Conservation (phyloP, 2,329 filamentous ascomycete species). For the Zasmidium cellare region DNA sequence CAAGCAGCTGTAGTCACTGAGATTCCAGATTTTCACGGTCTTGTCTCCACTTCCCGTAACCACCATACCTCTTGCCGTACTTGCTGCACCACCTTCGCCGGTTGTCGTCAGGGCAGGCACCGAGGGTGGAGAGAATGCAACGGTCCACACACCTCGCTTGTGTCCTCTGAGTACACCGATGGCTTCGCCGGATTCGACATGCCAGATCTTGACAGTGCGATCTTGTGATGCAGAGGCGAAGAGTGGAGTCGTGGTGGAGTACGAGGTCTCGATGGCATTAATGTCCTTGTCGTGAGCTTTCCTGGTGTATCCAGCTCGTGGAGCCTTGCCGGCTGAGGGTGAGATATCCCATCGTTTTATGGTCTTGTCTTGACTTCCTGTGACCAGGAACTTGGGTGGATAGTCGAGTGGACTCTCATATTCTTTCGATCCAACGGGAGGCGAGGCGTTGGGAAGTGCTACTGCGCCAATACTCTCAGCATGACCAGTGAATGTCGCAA, state of each 20-base stretch:
- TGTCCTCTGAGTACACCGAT: conserved; percentile 90
- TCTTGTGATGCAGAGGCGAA: conserved; percentile 98
- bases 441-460: conserved; percentile 70
- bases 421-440: conserved; percentile 68
- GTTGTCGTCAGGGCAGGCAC: conserved; percentile 73
- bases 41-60: conserved; percentile 94
- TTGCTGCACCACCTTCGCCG: conserved; percentile 61
- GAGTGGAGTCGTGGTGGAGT: conserved; percentile 67
- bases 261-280: conserved; percentile 77
- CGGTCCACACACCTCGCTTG: conserved; percentile 92
- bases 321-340: conserved; percentile 44
- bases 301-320: conserved; percentile 76
- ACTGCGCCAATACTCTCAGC: conserved; percentile 93
- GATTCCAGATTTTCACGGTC: conserved; percentile 91
- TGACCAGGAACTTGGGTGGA: conserved; percentile 81
- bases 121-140: conserved; percentile 80
- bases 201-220: conserved; percentile 96
- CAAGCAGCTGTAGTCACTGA: conserved; percentile 88
- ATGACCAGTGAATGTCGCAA: conserved; percentile 83
- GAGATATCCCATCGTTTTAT: conserved; percentile 89
- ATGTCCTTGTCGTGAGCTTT: conserved; percentile 99
- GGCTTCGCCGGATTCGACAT: conserved; percentile 82
- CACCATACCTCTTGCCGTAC: conserved; percentile 73
- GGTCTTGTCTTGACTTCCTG: conserved; percentile 92
- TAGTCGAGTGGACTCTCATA: conserved; percentile 72